These are phyloP conservation scores for Mycena pura DNA, from an alignment of 768 basidiomycete species.

Conservation along the genomic window DNA sequence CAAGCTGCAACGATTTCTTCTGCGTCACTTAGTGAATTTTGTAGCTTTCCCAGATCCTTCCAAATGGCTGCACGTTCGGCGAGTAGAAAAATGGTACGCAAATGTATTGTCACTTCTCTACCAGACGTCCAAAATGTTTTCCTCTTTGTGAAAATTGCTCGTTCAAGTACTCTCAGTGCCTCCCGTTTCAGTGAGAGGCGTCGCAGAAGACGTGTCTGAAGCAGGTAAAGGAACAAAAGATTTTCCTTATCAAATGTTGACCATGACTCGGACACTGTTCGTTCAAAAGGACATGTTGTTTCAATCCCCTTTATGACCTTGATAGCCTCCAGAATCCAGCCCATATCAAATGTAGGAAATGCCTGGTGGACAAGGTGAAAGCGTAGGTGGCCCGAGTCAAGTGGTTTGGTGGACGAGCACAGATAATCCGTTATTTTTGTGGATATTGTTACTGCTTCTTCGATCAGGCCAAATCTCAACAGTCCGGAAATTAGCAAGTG, in stretches of 20 bases:
- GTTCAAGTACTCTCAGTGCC: background rate
- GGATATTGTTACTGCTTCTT: no score
- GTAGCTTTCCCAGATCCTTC: background rate
- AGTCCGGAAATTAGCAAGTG: no score
- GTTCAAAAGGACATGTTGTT: no score
- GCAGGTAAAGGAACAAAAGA: no score
- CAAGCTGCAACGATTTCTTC: background rate
- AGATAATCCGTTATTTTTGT: no score
- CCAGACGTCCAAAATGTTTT: background rate
- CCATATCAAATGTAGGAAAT: background rate
- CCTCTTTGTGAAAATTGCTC: background rate
- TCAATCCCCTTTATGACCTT: background rate
- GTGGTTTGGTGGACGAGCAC: no score
- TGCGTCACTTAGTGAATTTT: background rate
- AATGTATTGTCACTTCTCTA: background rate
- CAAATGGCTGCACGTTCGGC: background rate
- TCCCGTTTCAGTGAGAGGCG: background rate
- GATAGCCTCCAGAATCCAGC: background rate
- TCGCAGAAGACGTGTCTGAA: background rate
- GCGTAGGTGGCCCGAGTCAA: background rate
- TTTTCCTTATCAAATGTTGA: no score
- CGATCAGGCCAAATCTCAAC: no score
- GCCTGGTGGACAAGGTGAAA: background rate
- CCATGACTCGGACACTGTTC: no score
- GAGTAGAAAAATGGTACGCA: background rate